These are phyloP conservation scores for Aphanoascus verrucosus DNA, from an alignment of 2,329 filamentous ascomycete genomes.

Conservation along the genomic window DNA sequence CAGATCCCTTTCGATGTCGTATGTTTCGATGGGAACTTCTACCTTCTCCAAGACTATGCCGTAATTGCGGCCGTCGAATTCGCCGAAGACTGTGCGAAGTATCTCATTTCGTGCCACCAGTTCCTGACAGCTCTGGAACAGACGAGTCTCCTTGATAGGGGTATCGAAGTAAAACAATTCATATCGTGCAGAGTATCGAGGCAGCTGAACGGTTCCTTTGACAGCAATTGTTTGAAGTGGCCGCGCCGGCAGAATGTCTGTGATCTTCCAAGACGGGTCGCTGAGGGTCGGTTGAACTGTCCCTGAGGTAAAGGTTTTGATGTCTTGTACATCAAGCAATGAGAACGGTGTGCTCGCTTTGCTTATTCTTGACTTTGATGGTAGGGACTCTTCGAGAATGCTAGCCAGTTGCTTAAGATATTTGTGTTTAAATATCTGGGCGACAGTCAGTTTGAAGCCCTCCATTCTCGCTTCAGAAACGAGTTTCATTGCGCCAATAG, in stretches of 20 bases:
- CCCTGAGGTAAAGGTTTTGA: conserved; percentile 33
- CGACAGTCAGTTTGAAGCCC: conserved; percentile 43
- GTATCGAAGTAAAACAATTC: conserved; percentile 49
- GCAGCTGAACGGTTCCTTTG: conserved; percentile 45
- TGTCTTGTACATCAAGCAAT: conserved; percentile 33
- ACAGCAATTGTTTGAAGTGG: conserved; percentile 50
- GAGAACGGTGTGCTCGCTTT: conserved; percentile 37
- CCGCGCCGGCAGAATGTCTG: conserved; percentile 44
- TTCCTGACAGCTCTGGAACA: conserved; percentile 33
- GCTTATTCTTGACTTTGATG: conserved; percentile 12
- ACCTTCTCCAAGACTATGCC: conserved; percentile 45
- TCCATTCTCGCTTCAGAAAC: conserved; percentile 45
- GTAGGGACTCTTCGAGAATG: conserved; percentile 28
- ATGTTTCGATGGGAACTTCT: conserved; percentile 35
- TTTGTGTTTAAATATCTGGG: conserved; percentile 41
- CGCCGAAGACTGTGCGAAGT: conserved; percentile 49
- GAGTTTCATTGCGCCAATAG: conserved; percentile 49
- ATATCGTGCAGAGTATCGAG: conserved; percentile 51
- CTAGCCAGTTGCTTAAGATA: conserved; percentile 39
- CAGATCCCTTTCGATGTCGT: conserved; percentile 38
- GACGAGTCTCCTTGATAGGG: conserved; percentile 36
- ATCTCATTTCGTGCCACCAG: conserved; percentile 49
- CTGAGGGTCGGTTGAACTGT: conserved; percentile 38
- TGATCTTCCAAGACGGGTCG: conserved; percentile 37
- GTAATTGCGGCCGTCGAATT: conserved; percentile 33